phyloP scores from a whole-genome alignment of 495 filamentous ascomycete genomes.

The Penicillium subrubescens region DNA sequence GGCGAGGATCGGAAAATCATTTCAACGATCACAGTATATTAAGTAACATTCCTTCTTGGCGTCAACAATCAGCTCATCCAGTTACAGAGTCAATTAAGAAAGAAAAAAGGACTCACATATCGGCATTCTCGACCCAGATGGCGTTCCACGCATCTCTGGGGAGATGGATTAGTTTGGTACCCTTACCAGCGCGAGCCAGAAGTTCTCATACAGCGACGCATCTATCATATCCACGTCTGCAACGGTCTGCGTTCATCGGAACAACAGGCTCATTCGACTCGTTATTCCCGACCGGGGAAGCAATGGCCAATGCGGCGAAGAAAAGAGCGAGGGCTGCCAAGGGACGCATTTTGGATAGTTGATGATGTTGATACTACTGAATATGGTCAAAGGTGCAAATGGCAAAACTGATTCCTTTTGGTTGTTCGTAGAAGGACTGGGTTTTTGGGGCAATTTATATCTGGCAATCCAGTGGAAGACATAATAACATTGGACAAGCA shows the following conservation, averaged over 20 bases:
- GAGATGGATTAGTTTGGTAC: background rate
- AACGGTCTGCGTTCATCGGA: background rate
- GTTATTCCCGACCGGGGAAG: background rate
- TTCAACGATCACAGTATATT: background rate
- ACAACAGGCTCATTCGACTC: background rate
- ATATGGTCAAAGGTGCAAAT: too few species aligned
- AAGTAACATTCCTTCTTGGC: background rate
- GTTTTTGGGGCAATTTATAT: background rate
- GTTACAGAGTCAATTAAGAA: background rate
- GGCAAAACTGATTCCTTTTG: background rate
- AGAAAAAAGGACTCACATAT: background rate
- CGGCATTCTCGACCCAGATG: background rate
- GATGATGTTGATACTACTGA: background rate
- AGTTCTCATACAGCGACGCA: slow-evolving; percentile 8
- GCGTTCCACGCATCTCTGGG: background rate
- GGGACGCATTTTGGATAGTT: slow-evolving; percentile 8
- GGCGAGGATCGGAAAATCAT: background rate
- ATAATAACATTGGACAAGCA: background rate
- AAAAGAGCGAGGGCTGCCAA: background rate
- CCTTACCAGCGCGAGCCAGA: too few species aligned
- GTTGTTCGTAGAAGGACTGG: too few species aligned
- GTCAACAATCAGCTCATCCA: background rate
- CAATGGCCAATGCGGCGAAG: slow-evolving; percentile 10
- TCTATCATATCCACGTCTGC: slow-evolving; percentile 2
- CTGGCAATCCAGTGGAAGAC: background rate